A percentile compares a stretch with the other conserved stretches of the same genome.
phyloP scores from a whole-genome alignment of 257 asterid species.

The Nicotiana noctiflora region DNA sequence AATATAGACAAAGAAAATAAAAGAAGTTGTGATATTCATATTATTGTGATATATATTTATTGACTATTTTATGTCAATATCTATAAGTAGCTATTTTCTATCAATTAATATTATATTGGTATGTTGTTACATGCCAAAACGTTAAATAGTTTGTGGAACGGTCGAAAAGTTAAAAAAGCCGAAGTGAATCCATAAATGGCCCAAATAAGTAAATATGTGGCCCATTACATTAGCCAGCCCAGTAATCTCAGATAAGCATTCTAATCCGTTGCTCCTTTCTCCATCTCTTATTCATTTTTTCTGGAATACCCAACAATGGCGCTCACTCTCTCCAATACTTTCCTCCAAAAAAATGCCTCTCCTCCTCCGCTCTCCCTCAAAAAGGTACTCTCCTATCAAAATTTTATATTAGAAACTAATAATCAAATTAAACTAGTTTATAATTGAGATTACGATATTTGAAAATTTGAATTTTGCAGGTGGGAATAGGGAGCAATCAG shows the following conservation, averaged over 20 bases:
- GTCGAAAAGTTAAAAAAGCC: no score
- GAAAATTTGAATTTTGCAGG: slow-evolving; percentile 24
- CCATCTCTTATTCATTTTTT: neutral
- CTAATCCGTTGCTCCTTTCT: slow-evolving; percentile 3
- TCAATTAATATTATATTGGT: no score
- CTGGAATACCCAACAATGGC: slow-evolving; percentile 40
- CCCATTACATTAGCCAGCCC: neutral
- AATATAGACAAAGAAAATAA: no score
- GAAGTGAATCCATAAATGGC: neutral
- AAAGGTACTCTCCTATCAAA: slow-evolving; percentile 30
- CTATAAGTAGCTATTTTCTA: no score
- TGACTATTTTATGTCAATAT: no score
- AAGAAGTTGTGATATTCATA: no score
- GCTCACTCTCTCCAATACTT: slow-evolving; percentile 56
- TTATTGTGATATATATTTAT: no score
- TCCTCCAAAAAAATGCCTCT: slow-evolving; percentile 43
- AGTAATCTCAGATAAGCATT: neutral
- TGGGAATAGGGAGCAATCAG: slow-evolving; percentile 35
- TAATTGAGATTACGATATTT: neutral
- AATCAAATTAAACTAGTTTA: neutral
- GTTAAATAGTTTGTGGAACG: no score
- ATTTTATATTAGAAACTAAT: neutral
- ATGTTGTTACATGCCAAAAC: no score
- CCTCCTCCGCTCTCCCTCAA: slow-evolving; percentile 26
- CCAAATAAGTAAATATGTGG: neutral